These are phyloP conservation scores for Niveomyces coronatus DNA, from an alignment of 2,329 filamentous ascomycete genomes.

Conservation along the genomic window DNA sequence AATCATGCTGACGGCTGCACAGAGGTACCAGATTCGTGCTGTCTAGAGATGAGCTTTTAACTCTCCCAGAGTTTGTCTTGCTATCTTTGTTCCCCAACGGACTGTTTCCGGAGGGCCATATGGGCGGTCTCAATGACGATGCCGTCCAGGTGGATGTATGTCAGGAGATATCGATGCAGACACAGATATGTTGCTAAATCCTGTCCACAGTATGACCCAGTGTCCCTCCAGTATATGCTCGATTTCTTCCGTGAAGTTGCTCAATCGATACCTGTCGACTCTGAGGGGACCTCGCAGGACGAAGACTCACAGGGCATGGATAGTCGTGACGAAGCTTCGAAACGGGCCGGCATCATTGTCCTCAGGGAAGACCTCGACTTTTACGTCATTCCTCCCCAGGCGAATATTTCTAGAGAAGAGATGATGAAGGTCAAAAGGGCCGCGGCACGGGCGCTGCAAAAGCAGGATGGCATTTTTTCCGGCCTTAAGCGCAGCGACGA, in stretches of 20 bases:
- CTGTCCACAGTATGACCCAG: conserved; percentile 74
- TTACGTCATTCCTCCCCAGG: conserved; percentile 81
- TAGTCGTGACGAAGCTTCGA: conserved; percentile 68
- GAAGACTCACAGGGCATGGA: conserved; percentile 57
- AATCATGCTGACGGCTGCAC: conserved; percentile 17
- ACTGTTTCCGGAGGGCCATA: conserved; percentile 92
- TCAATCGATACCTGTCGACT: conserved; percentile 81
- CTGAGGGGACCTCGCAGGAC: conserved; percentile 55
- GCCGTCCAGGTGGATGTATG: conserved; percentile 95
- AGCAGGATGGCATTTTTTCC: conserved; percentile 91
- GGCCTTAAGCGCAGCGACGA: conserved; percentile 92
- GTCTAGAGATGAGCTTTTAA: conserved; percentile 88
- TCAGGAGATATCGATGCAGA: conserved; percentile 16
- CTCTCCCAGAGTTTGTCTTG: conserved; percentile 91
- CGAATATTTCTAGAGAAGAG: conserved; percentile 74
- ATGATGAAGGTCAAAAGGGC: conserved; percentile 97
- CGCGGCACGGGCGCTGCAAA: conserved; percentile 73
- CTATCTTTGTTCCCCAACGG: conserved; percentile 97
- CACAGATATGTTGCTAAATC: conserved; percentile 3
- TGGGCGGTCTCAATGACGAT: conserved; percentile 88
- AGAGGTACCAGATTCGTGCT: conserved; percentile 91
- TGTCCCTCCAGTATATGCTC: conserved; percentile 96
- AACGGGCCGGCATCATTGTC: conserved; percentile 94
- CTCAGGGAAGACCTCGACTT: conserved; percentile 94
- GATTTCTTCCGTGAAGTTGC: conserved; percentile 96